These are phyloP conservation scores for Taphrina flavorubra DNA, from an alignment of 1,139 yeast species.

Conservation along the genomic window DNA sequence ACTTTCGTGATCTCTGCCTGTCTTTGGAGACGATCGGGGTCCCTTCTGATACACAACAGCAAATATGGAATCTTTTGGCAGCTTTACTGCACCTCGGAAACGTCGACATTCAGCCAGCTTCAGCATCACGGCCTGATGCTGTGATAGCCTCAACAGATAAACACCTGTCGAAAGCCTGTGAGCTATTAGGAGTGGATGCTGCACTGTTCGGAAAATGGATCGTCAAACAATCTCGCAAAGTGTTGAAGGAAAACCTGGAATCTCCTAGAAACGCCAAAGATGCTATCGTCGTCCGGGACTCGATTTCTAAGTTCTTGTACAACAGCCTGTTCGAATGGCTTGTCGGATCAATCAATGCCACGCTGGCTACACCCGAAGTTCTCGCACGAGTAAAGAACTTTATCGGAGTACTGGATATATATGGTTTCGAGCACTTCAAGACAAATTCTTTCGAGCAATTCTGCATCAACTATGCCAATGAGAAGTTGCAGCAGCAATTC, in stretches of 20 bases:
- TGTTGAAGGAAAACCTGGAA: constrained; percentile 90
- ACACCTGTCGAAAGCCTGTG: constrained; percentile 79
- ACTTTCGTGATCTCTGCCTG: constrained; percentile 72
- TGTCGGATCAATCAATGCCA: constrained; percentile 78
- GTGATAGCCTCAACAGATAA: constrained; percentile 85
- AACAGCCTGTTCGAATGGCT: constrained; percentile 95
- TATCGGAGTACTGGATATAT: constrained; percentile 96
- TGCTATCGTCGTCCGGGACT: constrained; percentile 91
- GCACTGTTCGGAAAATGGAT: constrained; percentile 84
- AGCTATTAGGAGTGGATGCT: constrained; percentile 81
- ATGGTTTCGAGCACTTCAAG: constrained; percentile 96
- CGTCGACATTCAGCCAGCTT: constrained; percentile 63
- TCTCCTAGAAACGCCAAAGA: constrained; percentile 83
- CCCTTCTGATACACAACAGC: constrained; percentile 61
- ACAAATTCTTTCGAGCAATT: constrained; percentile 95
- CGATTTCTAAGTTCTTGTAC: constrained; percentile 92
- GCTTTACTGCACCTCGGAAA: constrained; percentile 94
- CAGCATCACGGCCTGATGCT: constrained; percentile 86
- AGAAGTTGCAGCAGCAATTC: constrained; percentile 94
- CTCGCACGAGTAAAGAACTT: constrained; percentile 67
- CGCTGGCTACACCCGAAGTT: constrained; percentile 71
- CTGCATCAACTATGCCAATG: constrained; percentile 97
- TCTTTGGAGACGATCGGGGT: constrained; percentile 85
- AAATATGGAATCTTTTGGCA: constrained; percentile 79
- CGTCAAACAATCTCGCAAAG: constrained; percentile 85